These are phyloP conservation scores for Papiliotrema fonsecae DNA, from an alignment of 1,284 basidiomycete genomes.

Conservation along the genomic window DNA sequence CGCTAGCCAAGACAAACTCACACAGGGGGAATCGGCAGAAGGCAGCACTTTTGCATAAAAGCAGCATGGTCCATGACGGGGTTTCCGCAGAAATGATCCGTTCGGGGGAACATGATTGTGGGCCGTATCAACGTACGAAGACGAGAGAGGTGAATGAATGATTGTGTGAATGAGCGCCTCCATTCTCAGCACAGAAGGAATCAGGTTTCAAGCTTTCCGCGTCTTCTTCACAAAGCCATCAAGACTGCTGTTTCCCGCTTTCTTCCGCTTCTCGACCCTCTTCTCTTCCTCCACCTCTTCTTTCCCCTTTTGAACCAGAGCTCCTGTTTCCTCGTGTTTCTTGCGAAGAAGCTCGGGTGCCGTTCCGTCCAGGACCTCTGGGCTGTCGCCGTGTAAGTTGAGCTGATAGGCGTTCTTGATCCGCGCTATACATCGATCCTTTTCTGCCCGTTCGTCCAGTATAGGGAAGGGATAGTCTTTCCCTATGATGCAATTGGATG, in stretches of 20 bases:
- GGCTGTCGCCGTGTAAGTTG: constrained; percentile 32
- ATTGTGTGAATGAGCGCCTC: too few species aligned
- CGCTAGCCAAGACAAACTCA: too few species aligned
- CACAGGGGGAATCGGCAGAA: too few species aligned
- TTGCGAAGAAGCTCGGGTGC: constrained; percentile 24
- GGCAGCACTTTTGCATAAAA: too few species aligned
- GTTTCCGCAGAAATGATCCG: too few species aligned
- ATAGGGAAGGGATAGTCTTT: constrained; percentile 48
- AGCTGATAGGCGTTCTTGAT: constrained; percentile 44
- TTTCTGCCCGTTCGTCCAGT: constrained; percentile 45
- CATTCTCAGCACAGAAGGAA: too few species aligned
- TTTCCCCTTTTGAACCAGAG: constrained; percentile 12
- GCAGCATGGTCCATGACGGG: too few species aligned
- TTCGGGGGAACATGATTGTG: too few species aligned
- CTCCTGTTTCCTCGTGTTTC: constrained; percentile 23
- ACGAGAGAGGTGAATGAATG: too few species aligned
- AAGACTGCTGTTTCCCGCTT: constrained; percentile 24
- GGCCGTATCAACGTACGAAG: too few species aligned
- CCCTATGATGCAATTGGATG: constrained; percentile 47
- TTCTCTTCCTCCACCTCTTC: constrained; percentile 18
- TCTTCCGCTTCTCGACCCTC: constrained; percentile 19
- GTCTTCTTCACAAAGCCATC: constrained; percentile 33
- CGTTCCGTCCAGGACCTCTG: constrained; percentile 35
- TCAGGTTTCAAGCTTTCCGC: constrained; percentile 10
- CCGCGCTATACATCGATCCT: constrained; percentile 34